Base-by-base conservation (phyloP, 257 asterid genomes). In the Fraxinus excelsior region DNA sequence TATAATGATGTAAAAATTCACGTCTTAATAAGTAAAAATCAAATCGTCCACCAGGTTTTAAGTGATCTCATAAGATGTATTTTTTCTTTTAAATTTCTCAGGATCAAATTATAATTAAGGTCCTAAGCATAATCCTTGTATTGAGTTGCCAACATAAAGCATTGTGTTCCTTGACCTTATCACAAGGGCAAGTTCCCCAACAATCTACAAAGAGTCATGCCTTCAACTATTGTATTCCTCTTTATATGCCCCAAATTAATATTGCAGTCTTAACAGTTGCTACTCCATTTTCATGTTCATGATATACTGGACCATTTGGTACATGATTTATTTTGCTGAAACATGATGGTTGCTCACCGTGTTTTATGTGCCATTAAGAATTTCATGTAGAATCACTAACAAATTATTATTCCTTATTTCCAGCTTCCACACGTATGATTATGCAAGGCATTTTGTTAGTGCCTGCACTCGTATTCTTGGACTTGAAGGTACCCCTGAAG, bases 391-490 rank as follows among this genome's bases (percentile, higher is more conserved):
- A 64, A 77, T 71, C 67, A 71, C 82, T 79, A 67, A 80, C 76
- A 78, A 78, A 83, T 78, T 71, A 56, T 35, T 72, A 81, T 74
- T 65, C 66, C 76, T 82, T 81, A 58, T 83, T 78, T 82, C 85
- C 93, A 94, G 98, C 78, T 94, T 94, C 84, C 98, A 94, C 79
- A 94, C 98, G 40, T 94, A 94, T 78, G 98, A 94, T 85, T 94
- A 94, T 84, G 98, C 98, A 80, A 84, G 96, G 76, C 98, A 94
- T 83, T 94, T 94, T 58, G 98, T 92, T 76, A 94, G 98, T 81
- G 96, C 98, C 32, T 94, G 98, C 74, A 90, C 98, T 79, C 97
- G 98, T 81, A 94, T 94, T 78, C 96, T 94, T 72, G 98, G 96
- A 77, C 91, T 94, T 75, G 98, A 94, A 90, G 98, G 98, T 79